Percentiles rank a stretch among this genome's conserved stretches.
phyloP scores from a whole-genome alignment of 352 stramenopile species.

The Phytopythium delawarense region DNA sequence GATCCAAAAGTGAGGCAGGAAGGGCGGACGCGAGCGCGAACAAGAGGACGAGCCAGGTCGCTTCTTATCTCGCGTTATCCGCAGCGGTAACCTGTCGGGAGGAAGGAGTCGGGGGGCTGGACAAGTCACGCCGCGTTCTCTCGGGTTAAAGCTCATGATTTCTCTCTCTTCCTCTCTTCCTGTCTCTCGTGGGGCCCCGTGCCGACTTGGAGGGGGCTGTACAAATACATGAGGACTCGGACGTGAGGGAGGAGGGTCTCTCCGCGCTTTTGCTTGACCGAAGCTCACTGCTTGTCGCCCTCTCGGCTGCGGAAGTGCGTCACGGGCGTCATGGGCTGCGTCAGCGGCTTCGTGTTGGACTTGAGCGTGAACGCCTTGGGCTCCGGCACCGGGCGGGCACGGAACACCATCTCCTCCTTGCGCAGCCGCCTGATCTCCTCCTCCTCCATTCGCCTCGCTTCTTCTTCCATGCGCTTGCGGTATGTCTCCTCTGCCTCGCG shows the following conservation, averaged over 20 bases:
- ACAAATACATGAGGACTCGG: background rate
- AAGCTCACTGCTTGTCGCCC: constrained; percentile 5
- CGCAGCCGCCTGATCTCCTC: constrained; percentile 70
- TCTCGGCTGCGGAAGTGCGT: constrained; percentile 17
- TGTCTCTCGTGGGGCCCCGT: background rate
- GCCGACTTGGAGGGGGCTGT: background rate
- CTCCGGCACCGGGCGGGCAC: constrained; percentile 53
- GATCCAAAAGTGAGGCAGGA: background rate
- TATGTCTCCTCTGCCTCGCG: constrained; percentile 59
- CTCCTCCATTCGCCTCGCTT: constrained; percentile 44
- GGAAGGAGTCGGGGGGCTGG: no score
- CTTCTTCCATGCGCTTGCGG: constrained; percentile 43
- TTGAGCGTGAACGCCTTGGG: constrained; percentile 48
- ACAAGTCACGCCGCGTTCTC: background rate
- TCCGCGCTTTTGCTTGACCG: background rate
- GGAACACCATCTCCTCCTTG: constrained; percentile 71
- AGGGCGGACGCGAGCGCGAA: background rate
- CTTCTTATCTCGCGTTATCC: background rate
- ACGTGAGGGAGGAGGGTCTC: background rate
- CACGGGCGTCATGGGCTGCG: constrained; percentile 33
- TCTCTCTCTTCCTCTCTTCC: background rate
- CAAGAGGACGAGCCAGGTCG: constrained; percentile 1
- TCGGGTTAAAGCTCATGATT: background rate
- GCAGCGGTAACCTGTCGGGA: no score
- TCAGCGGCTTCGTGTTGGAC: constrained; percentile 35